phyloP scores from a whole-genome alignment of 371 early-diverging fungal genomes.

The Circinella minor region DNA sequence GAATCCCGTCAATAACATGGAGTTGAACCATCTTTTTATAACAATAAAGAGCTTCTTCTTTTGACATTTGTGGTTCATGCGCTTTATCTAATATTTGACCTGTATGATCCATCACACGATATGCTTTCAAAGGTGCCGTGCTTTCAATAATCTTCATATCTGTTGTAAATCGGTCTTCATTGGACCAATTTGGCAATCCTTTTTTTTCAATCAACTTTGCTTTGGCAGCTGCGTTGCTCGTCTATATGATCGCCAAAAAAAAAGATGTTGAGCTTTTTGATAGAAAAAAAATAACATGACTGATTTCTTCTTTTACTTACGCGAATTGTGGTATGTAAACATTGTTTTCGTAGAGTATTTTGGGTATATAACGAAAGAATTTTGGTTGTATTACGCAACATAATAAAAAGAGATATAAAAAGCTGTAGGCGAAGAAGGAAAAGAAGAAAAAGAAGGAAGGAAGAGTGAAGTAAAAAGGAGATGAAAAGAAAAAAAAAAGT shows the following conservation, averaged over 20 bases:
- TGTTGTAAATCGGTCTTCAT: constrained; percentile 16
- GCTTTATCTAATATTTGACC: constrained; percentile 72
- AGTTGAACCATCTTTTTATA: constrained; percentile 92
- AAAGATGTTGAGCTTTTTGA: too few species aligned
- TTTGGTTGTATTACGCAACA: not conserved
- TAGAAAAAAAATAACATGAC: not conserved
- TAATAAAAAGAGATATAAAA: not conserved
- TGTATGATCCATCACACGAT: constrained; percentile 92
- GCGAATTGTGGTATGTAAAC: not conserved
- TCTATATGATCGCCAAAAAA: not conserved
- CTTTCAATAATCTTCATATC: constrained; percentile 17
- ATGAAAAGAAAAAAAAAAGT: constrained; percentile 15
- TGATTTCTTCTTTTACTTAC: not conserved
- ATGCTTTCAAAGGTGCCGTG: constrained; percentile 75
- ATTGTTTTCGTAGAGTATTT: not conserved
- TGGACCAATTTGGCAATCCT: constrained; percentile 16
- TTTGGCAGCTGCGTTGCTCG: constrained; percentile 6
- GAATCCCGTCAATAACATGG: constrained; percentile 89
- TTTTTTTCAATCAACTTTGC: constrained; percentile 4
- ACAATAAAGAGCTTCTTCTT: constrained; percentile 76
- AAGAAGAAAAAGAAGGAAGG: not conserved
- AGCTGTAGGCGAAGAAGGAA: not conserved
- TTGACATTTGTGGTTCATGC: constrained; percentile 71
- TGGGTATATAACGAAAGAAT: not conserved
- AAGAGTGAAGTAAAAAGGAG: not conserved